These are phyloP conservation scores for Rickenella mellea DNA, from an alignment of 768 basidiomycete species.

Conservation along the genomic window DNA sequence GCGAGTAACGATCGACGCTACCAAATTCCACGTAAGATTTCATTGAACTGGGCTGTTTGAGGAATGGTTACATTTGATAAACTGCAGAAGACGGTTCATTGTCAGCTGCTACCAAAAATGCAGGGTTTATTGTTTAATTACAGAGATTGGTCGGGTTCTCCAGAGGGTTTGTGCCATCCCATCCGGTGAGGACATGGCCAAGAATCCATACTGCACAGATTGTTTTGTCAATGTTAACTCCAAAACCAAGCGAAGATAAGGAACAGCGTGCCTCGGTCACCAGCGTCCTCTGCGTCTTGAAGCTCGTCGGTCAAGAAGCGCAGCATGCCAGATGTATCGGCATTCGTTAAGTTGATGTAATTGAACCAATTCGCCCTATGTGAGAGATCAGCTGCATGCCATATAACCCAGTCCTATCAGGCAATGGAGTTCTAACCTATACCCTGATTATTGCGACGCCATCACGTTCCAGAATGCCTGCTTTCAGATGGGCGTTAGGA, in stretches of 20 bases:
- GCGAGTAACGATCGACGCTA: slow-evolving; percentile 70
- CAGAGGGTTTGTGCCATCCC: slow-evolving; percentile 65
- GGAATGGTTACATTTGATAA: slow-evolving; percentile 36
- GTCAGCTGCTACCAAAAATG: slow-evolving; percentile 14
- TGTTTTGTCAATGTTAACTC: not conserved
- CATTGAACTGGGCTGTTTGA: not conserved
- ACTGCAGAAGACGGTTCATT: slow-evolving; percentile 17
- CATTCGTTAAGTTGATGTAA: slow-evolving; percentile 63
- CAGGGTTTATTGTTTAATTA: slow-evolving; percentile 24
- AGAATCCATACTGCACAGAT: slow-evolving; percentile 34
- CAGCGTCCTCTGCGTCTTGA: slow-evolving; percentile 68
- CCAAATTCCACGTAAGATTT: not conserved
- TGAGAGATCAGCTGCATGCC: not conserved
- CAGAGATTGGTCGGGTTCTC: slow-evolving; percentile 61
- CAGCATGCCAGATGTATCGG: slow-evolving; percentile 69
- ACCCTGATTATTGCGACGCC: not conserved
- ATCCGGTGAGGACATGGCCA: slow-evolving; percentile 50
- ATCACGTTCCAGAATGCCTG: not conserved
- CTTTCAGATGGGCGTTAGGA: too few relatives aligned
- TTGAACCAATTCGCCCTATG: slow-evolving; percentile 64
- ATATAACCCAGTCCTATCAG: not conserved
- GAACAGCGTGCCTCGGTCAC: slow-evolving; percentile 53
- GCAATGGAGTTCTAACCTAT: not conserved
- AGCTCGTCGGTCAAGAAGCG: slow-evolving; percentile 71
- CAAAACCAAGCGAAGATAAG: not conserved